Evolutionary conservation across 768 basidiomycete genomes (phyloP).

Genomic region (Xerocomus potaroensis): DNA sequence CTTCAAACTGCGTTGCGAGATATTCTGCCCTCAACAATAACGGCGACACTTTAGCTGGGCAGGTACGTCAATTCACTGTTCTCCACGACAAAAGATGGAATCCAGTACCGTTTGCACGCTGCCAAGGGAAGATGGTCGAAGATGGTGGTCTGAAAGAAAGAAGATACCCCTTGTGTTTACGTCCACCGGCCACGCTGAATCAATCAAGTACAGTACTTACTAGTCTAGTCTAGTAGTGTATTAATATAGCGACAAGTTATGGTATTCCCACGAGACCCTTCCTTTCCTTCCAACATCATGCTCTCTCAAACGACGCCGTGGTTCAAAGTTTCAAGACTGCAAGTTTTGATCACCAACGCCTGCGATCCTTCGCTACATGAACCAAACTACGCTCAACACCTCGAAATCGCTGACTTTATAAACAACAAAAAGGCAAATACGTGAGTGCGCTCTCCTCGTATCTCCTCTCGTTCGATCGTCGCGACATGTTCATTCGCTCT

Average conservation of each 20-base stretch:
- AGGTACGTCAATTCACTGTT: too few relatives aligned
- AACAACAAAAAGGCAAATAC: conserved; percentile 96
- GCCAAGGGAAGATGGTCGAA: too few relatives aligned
- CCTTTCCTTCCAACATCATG: conserved; percentile 31
- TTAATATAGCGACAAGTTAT: not conserved
- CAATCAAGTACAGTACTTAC: too few relatives aligned
- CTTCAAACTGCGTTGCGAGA: too few relatives aligned
- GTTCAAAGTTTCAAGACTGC: conserved; percentile 57
- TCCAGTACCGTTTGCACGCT: too few relatives aligned
- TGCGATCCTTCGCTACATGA: conserved; percentile 84
- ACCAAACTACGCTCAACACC: conserved; percentile 87
- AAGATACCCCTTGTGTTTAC: too few relatives aligned
- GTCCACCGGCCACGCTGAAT: not conserved
- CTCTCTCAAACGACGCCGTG: conserved; percentile 49
- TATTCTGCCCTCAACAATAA: too few relatives aligned
- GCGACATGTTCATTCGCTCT: not conserved
- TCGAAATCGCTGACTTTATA: conserved; percentile 92
- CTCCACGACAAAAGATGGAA: too few relatives aligned
- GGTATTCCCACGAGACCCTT: conserved; percentile 1
- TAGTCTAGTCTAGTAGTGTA: not conserved
- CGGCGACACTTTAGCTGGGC: too few relatives aligned
- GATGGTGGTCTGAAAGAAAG: too few relatives aligned
- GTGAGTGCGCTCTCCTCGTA: conserved; percentile 46
- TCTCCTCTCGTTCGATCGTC: not conserved
- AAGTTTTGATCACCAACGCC: conserved; percentile 72